Base-by-base conservation (phyloP, 2,329 filamentous ascomycete genomes). In the Fusarium sulawesiense region DNA sequence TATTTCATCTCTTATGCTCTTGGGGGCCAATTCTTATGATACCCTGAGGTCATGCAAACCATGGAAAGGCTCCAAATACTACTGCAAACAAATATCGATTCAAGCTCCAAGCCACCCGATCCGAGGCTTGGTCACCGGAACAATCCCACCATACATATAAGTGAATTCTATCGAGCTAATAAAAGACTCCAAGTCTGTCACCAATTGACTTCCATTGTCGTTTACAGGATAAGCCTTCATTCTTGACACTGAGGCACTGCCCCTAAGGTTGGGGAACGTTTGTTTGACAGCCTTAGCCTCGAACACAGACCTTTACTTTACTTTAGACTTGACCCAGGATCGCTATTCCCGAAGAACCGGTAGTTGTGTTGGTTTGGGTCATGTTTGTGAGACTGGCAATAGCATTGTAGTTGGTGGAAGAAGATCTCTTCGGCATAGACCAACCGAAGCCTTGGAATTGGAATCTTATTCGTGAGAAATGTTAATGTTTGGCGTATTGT, bases 41-140 rank as follows among this genome's bases (percentile, higher is more conserved):
- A 25, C 23, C 23, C 23, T 25, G 23, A 25, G 23, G 23, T 25
- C 32, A 16, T 16, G 34, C n/a, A 27, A 25, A 18, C 13, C 23
- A 27, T 23, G 16, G 4, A 9, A 46, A 27, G 11, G 18, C 32
- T 25, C 25, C 21, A 40, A 40, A 27, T 41, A 21, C 16, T 10
- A 37, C 9, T 23, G 29, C 25, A 41, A 21, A 55, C 46, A 41
- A 54, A 64, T 47, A 25, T 48, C 7, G 14, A 54, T 48, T 46
- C 46, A 55, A 54, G 37, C 34, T 67, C 42, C 29, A 53, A 68
- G 67, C 58, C 67, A 68, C 59, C 32, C 32, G 68, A 48, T 45
- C 45, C 27, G 32, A 60, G 41, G 29, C 42, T 53, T 32, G 44
- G 58, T 47, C 41, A 60, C 46, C n/a, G 47, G 55, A 64, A 42